Base-by-base conservation (phyloP, 2,329 filamentous ascomycete genomes). In the Alternaria arbusti region DNA sequence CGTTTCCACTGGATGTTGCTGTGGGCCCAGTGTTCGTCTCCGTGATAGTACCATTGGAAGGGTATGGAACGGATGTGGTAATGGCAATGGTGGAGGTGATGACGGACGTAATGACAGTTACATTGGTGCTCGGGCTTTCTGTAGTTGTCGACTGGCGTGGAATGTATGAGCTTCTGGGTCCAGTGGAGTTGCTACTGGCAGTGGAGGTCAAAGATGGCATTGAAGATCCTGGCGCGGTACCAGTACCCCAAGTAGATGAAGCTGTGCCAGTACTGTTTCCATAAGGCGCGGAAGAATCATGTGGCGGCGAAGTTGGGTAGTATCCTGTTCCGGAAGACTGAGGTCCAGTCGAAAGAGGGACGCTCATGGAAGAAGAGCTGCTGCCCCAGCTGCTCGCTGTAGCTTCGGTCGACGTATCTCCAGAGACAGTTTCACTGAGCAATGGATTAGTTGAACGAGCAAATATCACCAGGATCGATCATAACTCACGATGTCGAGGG, bases 301-400 rank as follows among this genome's bases (percentile, higher is more conserved):
- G n/a, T 5, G 60, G 44, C 12, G 52, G 50, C 20, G 47, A 46
- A 11, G 56, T 46, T 15, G 61, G 32, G 43, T 17, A 40, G 25
- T 54, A 56, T 1, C 51, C 57, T 23, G 65, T 68, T 11, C 63
- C 65, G 17, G 67, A 60, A 2, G 66, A 62, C 9, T 46, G 26
- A 15, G 46, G 44, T 17, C 57, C 60, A 22, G 68, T 68, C 8
- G 64, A 62, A 6, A 67, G 30, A 13, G 66, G 45, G n/a, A 65
- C 5, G 25, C 49, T 54, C 11, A 52, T 30, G 2, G 65, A 58
- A 6, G 65, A 59, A 20, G 67, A 62, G 22, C 61, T 56, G 36
- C 30, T 56, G 32, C 55, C 64, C 44, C 63, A 74, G 64, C 70
- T 74, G 11, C 66, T 68, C 11, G 64, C 59, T 23, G 66, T 69